Conservation (phyloP, 2,329 filamentous ascomycete genomes). For the Hypoxylon sp. region DNA sequence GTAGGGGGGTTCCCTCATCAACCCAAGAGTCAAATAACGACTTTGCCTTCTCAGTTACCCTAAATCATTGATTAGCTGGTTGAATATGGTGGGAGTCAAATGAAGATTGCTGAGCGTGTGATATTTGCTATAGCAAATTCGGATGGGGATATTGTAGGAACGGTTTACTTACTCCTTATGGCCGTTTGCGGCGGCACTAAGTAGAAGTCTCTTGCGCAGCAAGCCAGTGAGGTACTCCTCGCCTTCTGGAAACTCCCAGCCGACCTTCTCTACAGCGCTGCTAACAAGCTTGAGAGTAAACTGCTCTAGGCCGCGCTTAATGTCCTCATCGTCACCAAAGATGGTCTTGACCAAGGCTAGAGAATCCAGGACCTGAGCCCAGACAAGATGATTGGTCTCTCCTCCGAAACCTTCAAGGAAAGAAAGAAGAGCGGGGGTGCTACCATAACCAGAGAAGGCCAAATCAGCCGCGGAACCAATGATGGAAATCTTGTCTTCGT, state of each 20-base stretch:
- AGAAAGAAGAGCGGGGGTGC: constrained; percentile 83
- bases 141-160: constrained; percentile 17
- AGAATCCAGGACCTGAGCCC: constrained; percentile 86
- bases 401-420: constrained; percentile 87
- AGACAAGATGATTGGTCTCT: constrained; percentile 90
- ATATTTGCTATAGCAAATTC: constrained; percentile 2
- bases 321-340: constrained; percentile 81
- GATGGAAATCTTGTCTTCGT: constrained; percentile 93
- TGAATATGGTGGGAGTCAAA: not conserved
- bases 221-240: constrained; percentile 89
- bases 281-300: constrained; percentile 85
- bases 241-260: constrained; percentile 84
- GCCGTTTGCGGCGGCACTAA: constrained; percentile 80
- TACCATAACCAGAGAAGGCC: constrained; percentile 87
- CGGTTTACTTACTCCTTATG: constrained; percentile 76
- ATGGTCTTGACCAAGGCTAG: constrained; percentile 85
- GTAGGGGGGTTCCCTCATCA: constrained; percentile 76
- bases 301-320: constrained; percentile 80
- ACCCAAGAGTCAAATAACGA: constrained; percentile 86
- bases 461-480: constrained; percentile 91
- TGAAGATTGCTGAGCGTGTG: not conserved
- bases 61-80: constrained; percentile 55
- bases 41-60: constrained; percentile 79
- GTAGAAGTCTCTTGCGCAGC: constrained; percentile 85
- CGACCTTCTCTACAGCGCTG: constrained; percentile 81